These are phyloP conservation scores for Capsicum baccatum DNA, from an alignment of 257 asterid species.

Conservation along the genomic window DNA sequence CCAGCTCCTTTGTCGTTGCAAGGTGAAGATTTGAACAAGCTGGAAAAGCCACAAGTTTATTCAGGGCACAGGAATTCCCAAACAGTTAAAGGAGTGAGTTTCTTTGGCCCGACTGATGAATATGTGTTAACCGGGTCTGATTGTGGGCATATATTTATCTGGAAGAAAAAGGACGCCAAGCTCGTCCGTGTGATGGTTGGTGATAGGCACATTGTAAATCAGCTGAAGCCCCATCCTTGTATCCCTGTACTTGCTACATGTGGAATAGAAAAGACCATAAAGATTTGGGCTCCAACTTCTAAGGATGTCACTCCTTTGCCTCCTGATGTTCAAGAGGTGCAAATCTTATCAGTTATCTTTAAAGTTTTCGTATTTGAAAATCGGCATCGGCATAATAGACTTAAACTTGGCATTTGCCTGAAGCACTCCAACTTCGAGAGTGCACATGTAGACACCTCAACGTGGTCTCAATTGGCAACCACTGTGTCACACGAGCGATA, in stretches of 20 bases:
- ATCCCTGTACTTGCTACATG: conserved; percentile 75
- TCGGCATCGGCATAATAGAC: neutral
- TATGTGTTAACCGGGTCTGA: conserved; percentile 80
- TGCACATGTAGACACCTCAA: too few species aligned
- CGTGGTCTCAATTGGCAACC: too few species aligned
- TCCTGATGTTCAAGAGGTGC: conserved; percentile 61
- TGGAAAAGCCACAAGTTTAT: conserved; percentile 52
- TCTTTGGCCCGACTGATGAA: conserved; percentile 75
- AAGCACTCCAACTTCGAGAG: too few species aligned
- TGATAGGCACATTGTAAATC: conserved; percentile 69
- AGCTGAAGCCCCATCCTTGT: conserved; percentile 65
- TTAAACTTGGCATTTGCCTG: too few species aligned
- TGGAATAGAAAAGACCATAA: conserved; percentile 69
- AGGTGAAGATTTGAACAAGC: conserved; percentile 38
- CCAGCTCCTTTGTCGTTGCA: conserved; percentile 48
- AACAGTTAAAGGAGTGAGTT: conserved; percentile 76
- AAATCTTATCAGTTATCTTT: neutral
- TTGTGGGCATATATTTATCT: conserved; percentile 76
- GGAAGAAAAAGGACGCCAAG: conserved; percentile 70
- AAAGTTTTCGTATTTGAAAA: neutral
- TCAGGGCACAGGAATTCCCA: conserved; percentile 70
- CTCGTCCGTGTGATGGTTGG: conserved; percentile 74
- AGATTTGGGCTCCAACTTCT: conserved; percentile 76
- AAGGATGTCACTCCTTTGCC: conserved; percentile 62
- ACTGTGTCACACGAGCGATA: too few species aligned